A percentile compares a stretch with the other conserved stretches of the same genome.
Conservation (phyloP, 2,329 filamentous ascomycete genomes). For the Iodosphaeria phyllophila region DNA sequence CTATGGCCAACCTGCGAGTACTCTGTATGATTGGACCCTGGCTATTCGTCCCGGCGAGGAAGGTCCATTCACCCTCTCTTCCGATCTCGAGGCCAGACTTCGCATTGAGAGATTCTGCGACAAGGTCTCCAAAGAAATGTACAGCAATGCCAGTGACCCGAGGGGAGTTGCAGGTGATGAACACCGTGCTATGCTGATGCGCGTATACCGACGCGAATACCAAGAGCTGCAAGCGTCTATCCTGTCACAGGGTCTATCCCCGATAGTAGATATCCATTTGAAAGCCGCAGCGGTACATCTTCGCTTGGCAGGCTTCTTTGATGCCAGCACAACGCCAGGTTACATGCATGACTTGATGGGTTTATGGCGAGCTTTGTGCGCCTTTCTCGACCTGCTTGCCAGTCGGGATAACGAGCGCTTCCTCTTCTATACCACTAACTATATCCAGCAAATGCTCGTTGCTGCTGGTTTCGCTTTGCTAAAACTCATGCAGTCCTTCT, state of each 20-base stretch:
- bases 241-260: slow-evolving; percentile 36
- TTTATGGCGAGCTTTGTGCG: slow-evolving; percentile 52
- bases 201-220: slow-evolving; percentile 46
- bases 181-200: slow-evolving; percentile 45
- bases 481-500: slow-evolving; percentile 63
- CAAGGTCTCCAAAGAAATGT: slow-evolving; percentile 63
- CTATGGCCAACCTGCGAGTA: slow-evolving; percentile 65
- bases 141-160: slow-evolving; percentile 58
- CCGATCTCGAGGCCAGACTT: slow-evolving; percentile 47
- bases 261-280: slow-evolving; percentile 45
- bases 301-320: slow-evolving; percentile 64
- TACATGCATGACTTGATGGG: slow-evolving; percentile 61
- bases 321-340: slow-evolving; percentile 50
- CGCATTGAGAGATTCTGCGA: slow-evolving; percentile 60
- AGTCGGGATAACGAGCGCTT: slow-evolving; percentile 36
- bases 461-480: slow-evolving; percentile 60
- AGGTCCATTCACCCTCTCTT: slow-evolving; percentile 36
- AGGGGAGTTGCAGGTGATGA: slow-evolving; percentile 50
- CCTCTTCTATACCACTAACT: slow-evolving; percentile 51
- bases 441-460: slow-evolving; percentile 74
- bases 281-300: slow-evolving; percentile 59
- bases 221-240: slow-evolving; percentile 43
- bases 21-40: slow-evolving; percentile 57
- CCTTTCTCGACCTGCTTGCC: slow-evolving; percentile 48
- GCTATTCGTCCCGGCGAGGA: slow-evolving; percentile 40